Evolutionary conservation across 208 protist genomes (phyloP), one percentile per base, ranked within the genome.

Genomic region (Trypanosoma conorhini): DNA sequence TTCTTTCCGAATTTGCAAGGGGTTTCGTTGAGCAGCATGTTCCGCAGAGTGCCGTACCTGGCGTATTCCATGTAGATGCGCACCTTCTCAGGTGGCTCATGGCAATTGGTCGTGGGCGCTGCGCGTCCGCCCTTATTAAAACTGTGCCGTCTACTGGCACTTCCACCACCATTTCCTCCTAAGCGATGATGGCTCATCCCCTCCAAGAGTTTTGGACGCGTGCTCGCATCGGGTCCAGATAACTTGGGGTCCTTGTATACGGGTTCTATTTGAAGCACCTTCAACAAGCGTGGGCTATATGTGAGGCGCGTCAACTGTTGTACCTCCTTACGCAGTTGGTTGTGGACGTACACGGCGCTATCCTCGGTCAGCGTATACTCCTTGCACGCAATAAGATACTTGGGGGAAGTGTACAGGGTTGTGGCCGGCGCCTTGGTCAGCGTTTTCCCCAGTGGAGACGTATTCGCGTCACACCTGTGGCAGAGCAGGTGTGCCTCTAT

Each of bases 31-130:
- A 80, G 30, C 56, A 89, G 81, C 31, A 82, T 67, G 31, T 72
- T 74, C 46, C 75, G 81, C 54, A 94, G 72, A 7, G 81, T 89
- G 38, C 86, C 88, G 57, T 85, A 83, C 55, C 80, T 77, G 15
- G 77, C 83, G 60, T 87, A 89, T 63, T 94, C 85, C 52, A 84
- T 62, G 75, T 94, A 94, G 2, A 94, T 63, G 26, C 88, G 88
- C 5, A 94, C 68, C n/a, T 63, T 68, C n/a, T n/a, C 54, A 1
- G 65, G 44, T 44, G 26, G 64, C 9, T 48, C 21, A 38, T 65
- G 24, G 21, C 28, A 44, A 57, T 13, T 31, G 12, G 22, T 9
- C 57, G 46, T 4, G 7, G 44, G 19, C 24, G 10, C 38, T 44
- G 54, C 9, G 17, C 9, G 19, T 26, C 52, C 46, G 19, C 33